These are phyloP conservation scores for Phytophthora agathidicida DNA, from an alignment of 352 stramenopile genomes.

Conservation along the genomic window DNA sequence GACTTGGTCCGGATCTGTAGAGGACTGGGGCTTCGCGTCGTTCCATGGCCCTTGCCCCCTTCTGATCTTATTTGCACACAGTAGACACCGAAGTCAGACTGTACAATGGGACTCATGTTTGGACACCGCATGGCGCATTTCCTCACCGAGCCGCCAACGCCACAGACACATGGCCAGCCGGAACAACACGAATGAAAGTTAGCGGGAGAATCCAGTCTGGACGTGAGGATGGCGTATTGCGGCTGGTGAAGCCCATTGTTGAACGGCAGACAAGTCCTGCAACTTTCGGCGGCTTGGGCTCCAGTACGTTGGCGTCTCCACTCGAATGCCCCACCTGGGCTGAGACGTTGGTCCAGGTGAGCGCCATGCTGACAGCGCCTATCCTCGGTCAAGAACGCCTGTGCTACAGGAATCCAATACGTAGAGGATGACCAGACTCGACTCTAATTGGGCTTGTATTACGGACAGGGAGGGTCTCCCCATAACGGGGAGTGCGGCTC, in stretches of 20 bases:
- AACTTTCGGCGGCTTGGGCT: background rate
- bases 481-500: background rate
- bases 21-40: constrained; percentile 5
- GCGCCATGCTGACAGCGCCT: background rate
- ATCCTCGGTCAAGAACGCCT: constrained; percentile 2
- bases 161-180: constrained; percentile 24
- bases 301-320: background rate
- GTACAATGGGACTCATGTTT: constrained; percentile 13
- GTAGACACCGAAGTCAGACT: background rate
- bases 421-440: constrained; percentile 11
- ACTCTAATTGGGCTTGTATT: constrained; percentile 20
- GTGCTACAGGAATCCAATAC: background rate
- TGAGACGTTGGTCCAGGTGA: too few species aligned
- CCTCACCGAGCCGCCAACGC: background rate
- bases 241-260: too few species aligned
- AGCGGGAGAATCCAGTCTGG: constrained; percentile 25
- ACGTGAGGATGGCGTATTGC: background rate
- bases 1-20: constrained; percentile 20
- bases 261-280: background rate
- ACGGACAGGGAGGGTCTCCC: constrained; percentile 1
- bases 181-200: constrained; percentile 29
- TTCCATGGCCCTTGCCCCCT: constrained; percentile 3
- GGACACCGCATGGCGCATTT: constrained; percentile 10
- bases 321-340: too few species aligned
- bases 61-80: background rate